Base-by-base conservation (phyloP, 768 basidiomycete species). In the Xerocomellus intermedius region DNA sequence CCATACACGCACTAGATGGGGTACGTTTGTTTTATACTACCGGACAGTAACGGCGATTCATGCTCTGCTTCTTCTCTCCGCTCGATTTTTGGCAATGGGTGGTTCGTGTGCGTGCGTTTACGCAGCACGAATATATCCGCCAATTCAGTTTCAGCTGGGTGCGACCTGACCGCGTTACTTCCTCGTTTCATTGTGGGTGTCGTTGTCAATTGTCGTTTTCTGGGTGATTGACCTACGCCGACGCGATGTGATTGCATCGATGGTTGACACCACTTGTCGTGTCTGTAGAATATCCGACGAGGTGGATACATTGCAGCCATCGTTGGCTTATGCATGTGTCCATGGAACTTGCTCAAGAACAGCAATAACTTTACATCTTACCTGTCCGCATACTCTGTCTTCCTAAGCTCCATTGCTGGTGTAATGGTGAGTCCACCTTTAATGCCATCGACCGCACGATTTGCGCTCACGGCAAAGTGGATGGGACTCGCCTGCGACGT, bases 251-350 rank as follows among this genome's bases (percentile, higher is more conserved):
- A 50, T 42, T 36, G 14, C 12, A 51, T 51, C 49, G 19, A 42
- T 49, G 49, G 56, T 33, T 13, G 6, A 47, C 42, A 24, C 49
- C 43, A 26, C 42, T 30, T 26, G 10, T 8, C 37, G 28, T 21
- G 26, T 28, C 9, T 46, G 10, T 54, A 87, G 84, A 91, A 88
- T 65, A 92, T 94, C 66, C 84, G 91, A 21, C 82, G 91, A 19
- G 91, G 92, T 28, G 90, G 91, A 16, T 94, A 87, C 71, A 73
- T 93, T 44, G 87, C 85, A n/a, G 89, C 89, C 8, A 76, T 87
- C 44, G 84, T 90, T 38, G 90, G 90, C 5, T 64, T 91, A 32
- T 82, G 77, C 69, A 89, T 89, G 76, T 80, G 84, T 36, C 89
- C 87, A 2, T 90, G 89, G 89, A 87, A 87, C 62, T 64, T 91